phyloP scores from a whole-genome alignment of 345 rosid species.

The Pelargonium nanum region DNA sequence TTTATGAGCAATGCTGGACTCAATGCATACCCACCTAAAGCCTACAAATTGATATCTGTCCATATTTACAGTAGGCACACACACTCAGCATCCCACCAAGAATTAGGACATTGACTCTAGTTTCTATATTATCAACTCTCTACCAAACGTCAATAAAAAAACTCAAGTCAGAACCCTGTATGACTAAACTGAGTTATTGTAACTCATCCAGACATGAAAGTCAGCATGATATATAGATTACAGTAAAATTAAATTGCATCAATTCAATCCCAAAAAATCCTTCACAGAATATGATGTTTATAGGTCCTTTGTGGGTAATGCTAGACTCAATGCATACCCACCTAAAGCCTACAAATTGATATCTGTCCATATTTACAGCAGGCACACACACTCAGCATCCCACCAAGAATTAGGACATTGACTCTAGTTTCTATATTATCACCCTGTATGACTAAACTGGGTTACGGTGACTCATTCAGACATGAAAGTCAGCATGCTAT shows the following conservation, averaged over 20 bases:
- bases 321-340: slow-evolving; percentile 28
- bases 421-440: too few relatives aligned
- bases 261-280: too few relatives aligned
- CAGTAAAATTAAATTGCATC: too few relatives aligned
- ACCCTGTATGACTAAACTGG: too few relatives aligned
- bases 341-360: slow-evolving; percentile 47
- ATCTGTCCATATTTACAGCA: slow-evolving; percentile 59
- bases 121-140: too few relatives aligned
- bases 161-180: neutral
- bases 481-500: neutral
- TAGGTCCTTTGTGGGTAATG: slow-evolving; percentile 36
- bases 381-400: slow-evolving; percentile 41
- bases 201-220: too few relatives aligned
- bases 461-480: too few relatives aligned
- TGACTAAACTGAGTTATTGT: too few relatives aligned
- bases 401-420: slow-evolving; percentile 57
- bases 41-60: slow-evolving; percentile 40
- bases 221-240: too few relatives aligned
- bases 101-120: slow-evolving; percentile 54
- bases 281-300: too few relatives aligned
- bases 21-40: slow-evolving; percentile 45
- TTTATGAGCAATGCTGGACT: slow-evolving; percentile 31
- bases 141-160: too few relatives aligned
- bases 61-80: slow-evolving; percentile 59
- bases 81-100: slow-evolving; percentile 42